A percentile compares a stretch with the other conserved stretches of the same genome.
Conservation (phyloP, 345 rosid genomes). For the Ceriops decandra region DNA sequence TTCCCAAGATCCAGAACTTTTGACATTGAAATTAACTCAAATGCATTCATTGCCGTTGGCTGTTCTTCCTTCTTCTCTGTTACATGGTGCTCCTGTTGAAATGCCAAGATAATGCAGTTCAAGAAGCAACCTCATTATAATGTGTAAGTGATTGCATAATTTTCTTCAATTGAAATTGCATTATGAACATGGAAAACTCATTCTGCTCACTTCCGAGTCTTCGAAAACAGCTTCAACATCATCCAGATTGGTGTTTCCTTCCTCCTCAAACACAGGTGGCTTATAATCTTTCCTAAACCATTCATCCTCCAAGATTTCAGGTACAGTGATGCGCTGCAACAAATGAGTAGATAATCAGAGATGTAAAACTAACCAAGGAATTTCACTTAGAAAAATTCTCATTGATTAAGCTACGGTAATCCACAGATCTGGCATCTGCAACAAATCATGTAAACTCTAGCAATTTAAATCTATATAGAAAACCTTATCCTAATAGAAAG, state of each 20-base stretch:
- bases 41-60: constrained; percentile 86
- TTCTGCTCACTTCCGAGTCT: constrained; percentile 69
- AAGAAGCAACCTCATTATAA: constrained; percentile 6
- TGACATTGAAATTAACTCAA: constrained; percentile 89
- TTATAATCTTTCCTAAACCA: constrained; percentile 90
- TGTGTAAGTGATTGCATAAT: neutral
- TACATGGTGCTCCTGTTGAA: constrained; percentile 73
- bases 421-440: too few species aligned
- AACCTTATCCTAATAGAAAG: neutral
- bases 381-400: too few species aligned
- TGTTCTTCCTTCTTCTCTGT: constrained; percentile 81
- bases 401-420: too few species aligned
- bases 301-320: constrained; percentile 75
- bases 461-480: too few species aligned
- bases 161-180: constrained; percentile 1
- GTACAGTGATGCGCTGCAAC: constrained; percentile 73
- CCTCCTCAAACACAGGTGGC: constrained; percentile 81
- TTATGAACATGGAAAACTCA: constrained; percentile 5
- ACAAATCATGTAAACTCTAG: too few species aligned
- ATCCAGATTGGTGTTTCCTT: constrained; percentile 60
- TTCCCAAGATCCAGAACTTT: constrained; percentile 83
- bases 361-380: neutral
- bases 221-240: constrained; percentile 91
- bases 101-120: constrained; percentile 5
- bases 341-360: neutral